Base-by-base conservation (phyloP, 2,329 filamentous ascomycete genomes). In the Colletotrichum graminicola region DNA sequence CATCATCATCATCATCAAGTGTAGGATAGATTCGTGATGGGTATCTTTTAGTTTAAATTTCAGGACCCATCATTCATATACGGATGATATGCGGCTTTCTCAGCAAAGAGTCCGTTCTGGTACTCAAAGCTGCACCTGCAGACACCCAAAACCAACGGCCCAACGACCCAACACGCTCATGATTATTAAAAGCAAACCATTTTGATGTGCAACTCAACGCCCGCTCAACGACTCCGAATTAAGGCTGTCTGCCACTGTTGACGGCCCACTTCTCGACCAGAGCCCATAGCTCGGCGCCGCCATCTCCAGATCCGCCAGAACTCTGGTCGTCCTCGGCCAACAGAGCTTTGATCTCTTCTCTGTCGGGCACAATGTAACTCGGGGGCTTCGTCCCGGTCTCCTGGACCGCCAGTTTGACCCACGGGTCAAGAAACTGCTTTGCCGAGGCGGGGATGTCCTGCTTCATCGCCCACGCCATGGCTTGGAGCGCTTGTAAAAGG, bases 401-500 rank as follows among this genome's bases (percentile, higher is more conserved):
- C 47, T 69, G 41, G 0, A 69, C 51, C 12, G 69, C 69, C 36
- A 72, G 32, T 12, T 60, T 72, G 10, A 72, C 69, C 69, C 69
- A 72, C 1, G 69, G 69, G 2, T 72, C 65, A 12, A 72, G 69
- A 45, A 64, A 62, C 23, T 54, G 65, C 39, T 54, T 59, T 23
- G 69, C 69, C 2, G 45, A 54, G n/a, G 41, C 52, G 23, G 69
- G 69, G 0, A 72, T 68, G 26, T 69, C 60, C 36, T 63, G 60
- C 36, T 72, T 69, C 69, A 69, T 72, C 3, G 69, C 69, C 69
- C 69, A 72, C 14, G 69, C 69, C 69, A 72, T 72, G 26, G 65
- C 69, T 21, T 72, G 69, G 16, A 62, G 57, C 23, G 69, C 69
- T 54, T 72, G 69, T 1, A 72, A 41, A 0, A 72, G 69, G 65